Evolutionary conservation across 352 stramenopile genomes (phyloP).

Genomic region (Globisporangium nunn): DNA sequence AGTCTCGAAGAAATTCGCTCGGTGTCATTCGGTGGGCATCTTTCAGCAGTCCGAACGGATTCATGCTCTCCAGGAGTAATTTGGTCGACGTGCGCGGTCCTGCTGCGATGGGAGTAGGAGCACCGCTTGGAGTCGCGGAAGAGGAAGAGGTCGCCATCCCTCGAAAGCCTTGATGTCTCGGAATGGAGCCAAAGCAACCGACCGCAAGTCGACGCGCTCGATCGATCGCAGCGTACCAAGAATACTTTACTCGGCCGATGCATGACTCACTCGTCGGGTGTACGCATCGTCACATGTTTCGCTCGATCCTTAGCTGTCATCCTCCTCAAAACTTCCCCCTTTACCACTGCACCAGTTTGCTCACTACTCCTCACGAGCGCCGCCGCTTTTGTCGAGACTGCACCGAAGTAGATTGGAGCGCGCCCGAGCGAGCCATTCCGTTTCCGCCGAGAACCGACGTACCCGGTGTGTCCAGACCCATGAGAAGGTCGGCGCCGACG

Average conservation of each 20-base stretch:
- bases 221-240: too few species aligned
- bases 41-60: constrained; percentile 47
- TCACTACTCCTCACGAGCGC: neutral
- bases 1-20: constrained; percentile 61
- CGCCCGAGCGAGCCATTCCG: neutral
- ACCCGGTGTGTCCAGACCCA: constrained; percentile 2
- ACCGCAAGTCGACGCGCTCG: too few species aligned
- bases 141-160: too few species aligned
- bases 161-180: too few species aligned
- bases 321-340: too few species aligned
- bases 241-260: too few species aligned
- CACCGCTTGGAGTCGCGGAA: neutral
- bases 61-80: constrained; percentile 45
- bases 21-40: constrained; percentile 42
- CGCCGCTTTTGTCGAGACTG: neutral
- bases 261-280: too few species aligned
- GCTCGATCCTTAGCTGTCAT: too few species aligned
- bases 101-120: too few species aligned
- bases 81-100: constrained; percentile 11
- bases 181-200: too few species aligned
- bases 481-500: constrained; percentile 2
- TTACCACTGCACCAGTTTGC: too few species aligned
- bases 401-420: neutral
- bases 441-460: neutral
- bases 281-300: too few species aligned